These are phyloP conservation scores for Cystobasidium pallidum DNA, from an alignment of 1,284 basidiomycete genomes.

Conservation along the genomic window DNA sequence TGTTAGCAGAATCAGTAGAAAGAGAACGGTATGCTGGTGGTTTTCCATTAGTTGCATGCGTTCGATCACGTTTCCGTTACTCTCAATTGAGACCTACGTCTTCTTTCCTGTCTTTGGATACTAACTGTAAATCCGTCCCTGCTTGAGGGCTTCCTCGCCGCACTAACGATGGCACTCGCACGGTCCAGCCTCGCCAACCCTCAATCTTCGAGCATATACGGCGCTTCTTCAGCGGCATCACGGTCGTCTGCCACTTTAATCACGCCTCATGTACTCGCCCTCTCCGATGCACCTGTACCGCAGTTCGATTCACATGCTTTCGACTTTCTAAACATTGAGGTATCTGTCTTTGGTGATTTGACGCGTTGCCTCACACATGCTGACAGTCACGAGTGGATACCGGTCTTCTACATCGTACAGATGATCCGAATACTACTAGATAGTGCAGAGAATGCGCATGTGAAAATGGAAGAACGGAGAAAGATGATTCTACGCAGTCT, in stretches of 20 bases:
- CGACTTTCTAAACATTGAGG: slow-evolving; percentile 49
- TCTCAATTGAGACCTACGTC: neutral
- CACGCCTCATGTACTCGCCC: slow-evolving; percentile 39
- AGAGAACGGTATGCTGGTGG: too few species aligned
- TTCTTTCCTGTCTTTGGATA: neutral
- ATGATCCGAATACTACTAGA: slow-evolving; percentile 63
- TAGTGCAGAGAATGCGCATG: slow-evolving; percentile 52
- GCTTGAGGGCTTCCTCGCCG: neutral
- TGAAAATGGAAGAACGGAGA: slow-evolving; percentile 45
- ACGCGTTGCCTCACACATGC: neutral
- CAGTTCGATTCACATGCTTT: slow-evolving; percentile 48
- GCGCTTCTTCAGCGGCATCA: slow-evolving; percentile 31
- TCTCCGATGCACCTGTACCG: slow-evolving; percentile 44
- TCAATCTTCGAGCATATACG: slow-evolving; percentile 23
- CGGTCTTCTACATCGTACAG: slow-evolving; percentile 31
- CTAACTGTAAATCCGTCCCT: too few species aligned
- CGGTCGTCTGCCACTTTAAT: slow-evolving; percentile 49
- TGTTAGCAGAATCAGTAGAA: too few species aligned
- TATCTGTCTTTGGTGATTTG: slow-evolving; percentile 5
- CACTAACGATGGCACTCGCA: neutral
- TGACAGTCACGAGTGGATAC: neutral
- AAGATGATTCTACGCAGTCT: slow-evolving; percentile 43
- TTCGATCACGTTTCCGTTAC: neutral
- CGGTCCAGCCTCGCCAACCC: slow-evolving; percentile 15
- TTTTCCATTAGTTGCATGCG: neutral